These are phyloP conservation scores for Hemisphaericaspora xylanilytica DNA, from an alignment of 1,139 yeast genomes.

Conservation along the genomic window DNA sequence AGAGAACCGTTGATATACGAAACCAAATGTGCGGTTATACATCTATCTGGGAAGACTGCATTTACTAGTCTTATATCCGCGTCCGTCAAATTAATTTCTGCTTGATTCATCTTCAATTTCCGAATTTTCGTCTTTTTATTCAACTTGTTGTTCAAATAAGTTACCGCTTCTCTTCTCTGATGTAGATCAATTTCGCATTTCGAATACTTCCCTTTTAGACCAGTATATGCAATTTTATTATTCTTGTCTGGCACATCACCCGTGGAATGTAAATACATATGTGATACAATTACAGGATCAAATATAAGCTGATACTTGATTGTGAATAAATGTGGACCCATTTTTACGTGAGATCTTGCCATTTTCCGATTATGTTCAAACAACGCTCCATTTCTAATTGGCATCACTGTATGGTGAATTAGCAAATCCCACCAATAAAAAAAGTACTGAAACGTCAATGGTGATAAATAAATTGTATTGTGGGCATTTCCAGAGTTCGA, in stretches of 20 bases:
- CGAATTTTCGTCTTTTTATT: constrained; percentile 54
- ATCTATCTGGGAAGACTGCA: constrained; percentile 63
- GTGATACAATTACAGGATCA: constrained; percentile 72
- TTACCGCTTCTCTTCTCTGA: constrained; percentile 69
- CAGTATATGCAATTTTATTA: constrained; percentile 61
- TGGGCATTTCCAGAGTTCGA: constrained; percentile 40
- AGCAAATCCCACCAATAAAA: constrained; percentile 82
- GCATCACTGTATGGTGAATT: constrained; percentile 67
- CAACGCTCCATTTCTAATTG: constrained; percentile 69
- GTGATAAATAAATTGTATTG: constrained; percentile 77
- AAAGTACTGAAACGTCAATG: constrained; percentile 65
- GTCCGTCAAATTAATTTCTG: constrained; percentile 67
- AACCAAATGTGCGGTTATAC: constrained; percentile 48
- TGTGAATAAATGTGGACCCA: constrained; percentile 76
- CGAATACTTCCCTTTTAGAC: constrained; percentile 70
- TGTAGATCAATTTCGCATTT: constrained; percentile 76
- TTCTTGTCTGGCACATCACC: constrained; percentile 38
- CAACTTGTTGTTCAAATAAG: constrained; percentile 55
- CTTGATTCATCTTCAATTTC: constrained; percentile 69
- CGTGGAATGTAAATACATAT: constrained; percentile 56
- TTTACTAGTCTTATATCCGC: constrained; percentile 73
- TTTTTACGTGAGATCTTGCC: constrained; percentile 47
- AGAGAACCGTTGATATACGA: constrained; percentile 33
- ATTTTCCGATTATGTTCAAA: constrained; percentile 39
- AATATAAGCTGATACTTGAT: constrained; percentile 76